Evolutionary conservation across 345 rosid species (phyloP).

Genomic region (Microcos paniculata): DNA sequence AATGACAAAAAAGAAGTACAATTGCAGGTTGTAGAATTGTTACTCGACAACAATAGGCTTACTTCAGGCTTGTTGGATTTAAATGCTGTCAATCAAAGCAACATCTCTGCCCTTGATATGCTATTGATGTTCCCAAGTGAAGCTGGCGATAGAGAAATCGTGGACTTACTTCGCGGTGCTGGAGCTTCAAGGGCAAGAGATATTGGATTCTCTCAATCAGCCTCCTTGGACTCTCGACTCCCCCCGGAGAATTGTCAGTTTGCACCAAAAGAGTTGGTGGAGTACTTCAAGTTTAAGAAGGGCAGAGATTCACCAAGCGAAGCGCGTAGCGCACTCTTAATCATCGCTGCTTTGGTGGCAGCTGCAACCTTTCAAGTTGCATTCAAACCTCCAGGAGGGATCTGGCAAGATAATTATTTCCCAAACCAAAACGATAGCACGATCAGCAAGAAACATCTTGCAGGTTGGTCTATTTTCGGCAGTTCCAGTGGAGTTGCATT

Average conservation of each 20-base stretch:
- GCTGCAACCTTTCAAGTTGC: constrained; percentile 49
- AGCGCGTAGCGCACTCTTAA: constrained; percentile 40
- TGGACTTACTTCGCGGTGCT: constrained; percentile 31
- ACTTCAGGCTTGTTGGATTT: constrained; percentile 29
- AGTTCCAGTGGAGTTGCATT: constrained; percentile 23
- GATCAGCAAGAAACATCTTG: constrained; percentile 24
- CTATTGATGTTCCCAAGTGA: constrained; percentile 53
- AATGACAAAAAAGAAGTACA: neutral
- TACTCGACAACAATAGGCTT: constrained; percentile 26
- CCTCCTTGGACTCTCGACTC: neutral
- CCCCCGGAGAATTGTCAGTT: neutral
- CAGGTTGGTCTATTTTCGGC: constrained; percentile 46
- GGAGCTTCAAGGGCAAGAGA: constrained; percentile 39
- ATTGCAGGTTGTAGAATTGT: constrained; percentile 44
- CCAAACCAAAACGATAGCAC: constrained; percentile 14
- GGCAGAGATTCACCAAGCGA: constrained; percentile 57
- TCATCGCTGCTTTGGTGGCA: constrained; percentile 48
- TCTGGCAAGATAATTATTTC: constrained; percentile 44
- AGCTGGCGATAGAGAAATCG: constrained; percentile 52
- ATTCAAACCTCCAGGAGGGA: constrained; percentile 50
- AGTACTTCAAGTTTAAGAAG: constrained; percentile 59
- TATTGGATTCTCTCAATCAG: neutral
- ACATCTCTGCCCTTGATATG: constrained; percentile 48
- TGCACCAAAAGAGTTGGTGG: constrained; percentile 21
- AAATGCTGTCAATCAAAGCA: constrained; percentile 41